Evolutionary conservation across 192 early-diverging fungal genomes (phyloP).

Genomic region (Linnemannia exigua): DNA sequence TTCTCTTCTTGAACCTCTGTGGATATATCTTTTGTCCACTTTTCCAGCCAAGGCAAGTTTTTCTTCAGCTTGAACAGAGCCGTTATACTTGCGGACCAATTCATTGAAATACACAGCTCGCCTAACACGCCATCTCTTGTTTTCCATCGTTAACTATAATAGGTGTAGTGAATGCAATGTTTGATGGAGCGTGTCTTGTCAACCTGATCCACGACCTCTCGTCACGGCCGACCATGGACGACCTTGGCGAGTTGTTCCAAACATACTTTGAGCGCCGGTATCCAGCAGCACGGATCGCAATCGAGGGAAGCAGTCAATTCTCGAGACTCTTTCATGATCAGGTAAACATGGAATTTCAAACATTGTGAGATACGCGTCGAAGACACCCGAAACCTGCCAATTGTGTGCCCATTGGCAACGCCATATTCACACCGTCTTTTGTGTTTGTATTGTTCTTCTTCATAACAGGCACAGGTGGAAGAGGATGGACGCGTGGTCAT

Average conservation of each 20-base stretch:
- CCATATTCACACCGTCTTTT: background rate
- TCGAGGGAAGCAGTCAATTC: constrained; percentile 52
- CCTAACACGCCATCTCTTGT: background rate
- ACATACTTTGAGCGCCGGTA: constrained; percentile 43
- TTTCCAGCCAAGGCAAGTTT: constrained; percentile 22
- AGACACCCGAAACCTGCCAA: background rate
- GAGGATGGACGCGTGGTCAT: constrained; percentile 48
- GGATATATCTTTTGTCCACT: background rate
- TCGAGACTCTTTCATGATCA: constrained; percentile 42
- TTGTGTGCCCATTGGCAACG: background rate
- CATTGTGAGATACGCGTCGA: no score
- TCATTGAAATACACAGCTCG: background rate
- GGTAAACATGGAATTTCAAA: constrained; percentile 8
- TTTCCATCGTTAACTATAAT: background rate
- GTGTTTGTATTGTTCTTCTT: background rate
- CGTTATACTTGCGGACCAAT: background rate
- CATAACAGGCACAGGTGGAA: constrained; percentile 24
- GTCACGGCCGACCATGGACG: constrained; percentile 28
- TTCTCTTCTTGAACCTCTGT: background rate
- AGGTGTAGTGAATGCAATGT: constrained; percentile 50
- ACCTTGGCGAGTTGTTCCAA: constrained; percentile 38
- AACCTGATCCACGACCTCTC: constrained; percentile 49
- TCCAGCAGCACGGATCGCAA: constrained; percentile 46
- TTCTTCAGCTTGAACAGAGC: background rate
- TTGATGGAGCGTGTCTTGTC: constrained; percentile 50